Conservation (phyloP, 305 asterid genomes). For the Euphrasia arctica region DNA sequence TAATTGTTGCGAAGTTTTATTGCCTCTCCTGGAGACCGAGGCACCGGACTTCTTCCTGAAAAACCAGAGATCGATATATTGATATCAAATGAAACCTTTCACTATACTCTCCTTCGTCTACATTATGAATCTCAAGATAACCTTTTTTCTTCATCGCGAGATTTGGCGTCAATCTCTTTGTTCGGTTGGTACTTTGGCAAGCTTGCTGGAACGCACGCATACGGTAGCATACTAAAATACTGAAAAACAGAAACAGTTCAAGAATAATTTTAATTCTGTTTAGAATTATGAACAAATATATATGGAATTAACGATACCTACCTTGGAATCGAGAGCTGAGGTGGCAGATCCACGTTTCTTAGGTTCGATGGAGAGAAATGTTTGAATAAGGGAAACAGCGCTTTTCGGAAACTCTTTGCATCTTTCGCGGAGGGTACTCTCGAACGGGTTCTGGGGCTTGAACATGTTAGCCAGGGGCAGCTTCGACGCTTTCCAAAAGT, state of each 20-base stretch:
- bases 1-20: conserved; percentile 49
- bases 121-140: too few species aligned
- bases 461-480: conserved; percentile 90
- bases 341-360: conserved; percentile 70
- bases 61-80: conserved; percentile 1
- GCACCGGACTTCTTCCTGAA: conserved; percentile 53
- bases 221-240: conserved; percentile 82
- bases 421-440: conserved; percentile 65
- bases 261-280: not conserved
- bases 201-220: conserved; percentile 76
- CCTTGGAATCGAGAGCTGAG: conserved; percentile 75
- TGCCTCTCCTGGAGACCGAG: conserved; percentile 44
- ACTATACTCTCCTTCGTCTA: not conserved
- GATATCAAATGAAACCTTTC: not conserved
- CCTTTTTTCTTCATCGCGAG: conserved; percentile 76
- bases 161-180: conserved; percentile 87
- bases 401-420: conserved; percentile 77
- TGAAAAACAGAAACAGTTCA: conserved; percentile 22
- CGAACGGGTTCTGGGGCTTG: conserved; percentile 74
- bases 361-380: conserved; percentile 77
- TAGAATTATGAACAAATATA: not conserved
- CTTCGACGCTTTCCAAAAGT: conserved; percentile 46
- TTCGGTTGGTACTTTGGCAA: conserved; percentile 85
- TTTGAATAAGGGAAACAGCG: conserved; percentile 64
- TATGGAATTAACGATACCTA: not conserved